Percentiles rank a stretch among this genome's conserved stretches.
phyloP scores from a whole-genome alignment of 768 basidiomycete species.

The Baorangia bicolor region DNA sequence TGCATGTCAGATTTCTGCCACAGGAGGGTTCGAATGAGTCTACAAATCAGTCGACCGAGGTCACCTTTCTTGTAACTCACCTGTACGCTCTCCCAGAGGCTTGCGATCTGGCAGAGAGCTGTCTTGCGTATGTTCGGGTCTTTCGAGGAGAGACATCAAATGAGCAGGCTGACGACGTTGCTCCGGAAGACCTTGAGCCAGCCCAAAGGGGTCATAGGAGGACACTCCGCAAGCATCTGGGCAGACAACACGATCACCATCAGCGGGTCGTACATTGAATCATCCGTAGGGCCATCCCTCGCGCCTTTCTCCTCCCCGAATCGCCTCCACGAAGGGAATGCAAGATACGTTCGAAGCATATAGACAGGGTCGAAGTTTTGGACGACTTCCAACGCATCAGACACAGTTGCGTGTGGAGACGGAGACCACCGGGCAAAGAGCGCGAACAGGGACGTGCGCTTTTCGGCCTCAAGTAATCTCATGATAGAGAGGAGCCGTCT shows the following conservation, averaged over 20 bases:
- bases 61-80: slow-evolving; percentile 39
- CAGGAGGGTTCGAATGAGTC: neutral
- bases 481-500: slow-evolving; percentile 70
- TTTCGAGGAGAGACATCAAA: slow-evolving; percentile 70
- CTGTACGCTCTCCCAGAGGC: slow-evolving; percentile 59
- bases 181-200: slow-evolving; percentile 89
- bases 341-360: slow-evolving; percentile 68
- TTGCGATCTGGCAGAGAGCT: slow-evolving; percentile 60
- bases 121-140: slow-evolving; percentile 58
- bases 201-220: slow-evolving; percentile 54
- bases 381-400: slow-evolving; percentile 60
- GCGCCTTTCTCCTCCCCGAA: slow-evolving; percentile 39
- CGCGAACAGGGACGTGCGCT: slow-evolving; percentile 60
- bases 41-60: neutral
- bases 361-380: slow-evolving; percentile 65
- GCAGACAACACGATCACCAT: slow-evolving; percentile 70
- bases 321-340: slow-evolving; percentile 66
- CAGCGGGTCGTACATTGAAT: slow-evolving; percentile 72
- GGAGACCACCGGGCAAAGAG: slow-evolving; percentile 69
- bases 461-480: slow-evolving; percentile 71
- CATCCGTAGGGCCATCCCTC: slow-evolving; percentile 32
- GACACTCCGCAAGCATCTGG: slow-evolving; percentile 59
- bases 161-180: slow-evolving; percentile 70
- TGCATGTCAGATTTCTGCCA: slow-evolving; percentile 63
- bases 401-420: slow-evolving; percentile 40